Conservation (phyloP, 2,329 filamentous ascomycete genomes). For the Monosporascus sp. region DNA sequence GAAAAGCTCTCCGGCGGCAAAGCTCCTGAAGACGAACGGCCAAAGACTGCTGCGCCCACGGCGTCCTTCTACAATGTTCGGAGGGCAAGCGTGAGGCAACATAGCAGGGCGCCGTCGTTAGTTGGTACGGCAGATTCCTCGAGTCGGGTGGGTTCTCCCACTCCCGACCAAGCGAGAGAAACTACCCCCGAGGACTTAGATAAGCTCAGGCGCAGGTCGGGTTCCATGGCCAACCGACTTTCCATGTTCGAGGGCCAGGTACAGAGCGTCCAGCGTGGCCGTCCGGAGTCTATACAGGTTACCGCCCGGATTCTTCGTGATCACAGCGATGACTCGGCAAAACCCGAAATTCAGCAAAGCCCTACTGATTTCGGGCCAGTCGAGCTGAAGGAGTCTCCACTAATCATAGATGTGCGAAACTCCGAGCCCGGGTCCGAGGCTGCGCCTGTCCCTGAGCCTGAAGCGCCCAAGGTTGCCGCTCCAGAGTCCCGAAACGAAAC, state of each 20-base stretch:
- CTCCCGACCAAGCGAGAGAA: conserved; percentile 22
- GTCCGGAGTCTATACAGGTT: conserved; percentile 78
- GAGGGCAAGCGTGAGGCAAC: conserved; percentile 28
- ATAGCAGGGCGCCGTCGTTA: conserved; percentile 30
- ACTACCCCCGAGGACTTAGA: conserved; percentile 13
- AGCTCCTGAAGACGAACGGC: conserved; percentile 20
- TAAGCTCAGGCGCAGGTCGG: conserved; percentile 39
- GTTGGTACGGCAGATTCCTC: conserved; percentile 30
- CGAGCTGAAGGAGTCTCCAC: conserved; percentile 54
- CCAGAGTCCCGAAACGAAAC: conserved; percentile 35
- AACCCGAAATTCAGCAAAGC: conserved; percentile 36
- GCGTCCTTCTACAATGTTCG: conserved; percentile 41
- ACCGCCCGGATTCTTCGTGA: conserved; percentile 78
- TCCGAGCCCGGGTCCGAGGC: conserved; percentile 26
- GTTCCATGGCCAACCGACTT: conserved; percentile 50
- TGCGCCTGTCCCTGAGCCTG: conserved; percentile 19
- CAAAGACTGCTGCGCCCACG: conserved; percentile 26
- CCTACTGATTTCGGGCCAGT: conserved; percentile 40
- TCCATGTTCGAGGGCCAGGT: conserved; percentile 46
- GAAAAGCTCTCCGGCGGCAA: conserved; percentile 63
- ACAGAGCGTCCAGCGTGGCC: conserved; percentile 36
- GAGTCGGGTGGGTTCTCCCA: conserved; percentile 13
- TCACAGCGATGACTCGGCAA: conserved; percentile 37
- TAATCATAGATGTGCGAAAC: conserved; percentile 53
- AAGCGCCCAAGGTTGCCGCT: conserved; percentile 10